Percentiles rank a stretch among this genome's conserved stretches.
phyloP scores from a whole-genome alignment of 305 asterid species.

The Solanum hybrid region DNA sequence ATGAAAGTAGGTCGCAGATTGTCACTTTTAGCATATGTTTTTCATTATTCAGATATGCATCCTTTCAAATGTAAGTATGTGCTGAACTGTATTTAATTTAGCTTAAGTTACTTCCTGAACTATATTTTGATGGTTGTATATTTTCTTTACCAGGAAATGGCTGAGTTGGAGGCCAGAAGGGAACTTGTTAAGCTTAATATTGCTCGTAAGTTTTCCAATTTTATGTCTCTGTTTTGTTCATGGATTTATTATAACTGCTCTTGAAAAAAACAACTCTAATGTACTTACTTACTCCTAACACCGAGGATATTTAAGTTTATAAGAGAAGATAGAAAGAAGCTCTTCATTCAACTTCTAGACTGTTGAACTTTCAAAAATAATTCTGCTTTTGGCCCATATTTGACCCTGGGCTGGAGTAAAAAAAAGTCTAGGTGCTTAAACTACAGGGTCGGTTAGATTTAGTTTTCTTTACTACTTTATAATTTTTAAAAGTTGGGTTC shows the following conservation, averaged over 20 bases:
- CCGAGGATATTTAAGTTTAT: not conserved
- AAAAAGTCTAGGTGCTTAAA: not conserved
- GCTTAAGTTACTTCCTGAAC: not conserved
- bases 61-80: not conserved
- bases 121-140: not conserved
- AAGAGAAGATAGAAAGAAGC: not conserved
- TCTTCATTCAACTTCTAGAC: not conserved
- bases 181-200: conserved; percentile 68
- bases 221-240: not conserved
- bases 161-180: conserved; percentile 82
- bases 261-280: not conserved
- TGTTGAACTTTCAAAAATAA: not conserved
- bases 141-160: conserved; percentile 67
- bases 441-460: not conserved
- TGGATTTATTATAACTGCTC: not conserved
- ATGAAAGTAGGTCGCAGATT: not conserved
- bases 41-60: not conserved
- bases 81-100: not conserved
- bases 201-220: conserved; percentile 60
- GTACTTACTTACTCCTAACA: not conserved
- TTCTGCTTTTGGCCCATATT: not conserved
- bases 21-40: not conserved
- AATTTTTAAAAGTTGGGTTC: not conserved
- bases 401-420: not conserved
- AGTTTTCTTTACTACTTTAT: not conserved